phyloP scores from a whole-genome alignment of 805 yeast genomes.

The Wickerhamomyces bisporus region DNA sequence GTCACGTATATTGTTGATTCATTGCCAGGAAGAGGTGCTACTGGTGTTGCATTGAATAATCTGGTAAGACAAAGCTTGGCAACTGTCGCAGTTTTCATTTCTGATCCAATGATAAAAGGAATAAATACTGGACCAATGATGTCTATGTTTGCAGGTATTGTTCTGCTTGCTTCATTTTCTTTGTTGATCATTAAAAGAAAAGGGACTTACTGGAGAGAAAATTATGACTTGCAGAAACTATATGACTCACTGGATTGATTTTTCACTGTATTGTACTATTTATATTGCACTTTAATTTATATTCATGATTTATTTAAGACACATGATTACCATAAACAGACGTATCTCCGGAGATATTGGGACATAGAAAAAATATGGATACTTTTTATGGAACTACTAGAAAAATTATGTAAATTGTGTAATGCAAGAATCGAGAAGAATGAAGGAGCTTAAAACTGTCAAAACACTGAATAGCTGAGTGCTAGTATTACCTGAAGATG shows the following conservation, averaged over 20 bases:
- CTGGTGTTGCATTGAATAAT: slow-evolving; percentile 82
- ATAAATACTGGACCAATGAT: slow-evolving; percentile 69
- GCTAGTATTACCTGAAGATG: too few species aligned
- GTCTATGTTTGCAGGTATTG: slow-evolving; percentile 58
- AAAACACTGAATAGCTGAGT: too few species aligned
- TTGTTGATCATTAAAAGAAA: slow-evolving; percentile 44
- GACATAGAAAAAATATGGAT: too few species aligned
- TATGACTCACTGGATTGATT: slow-evolving; percentile 43
- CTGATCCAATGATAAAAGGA: slow-evolving; percentile 64
- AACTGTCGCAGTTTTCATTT: slow-evolving; percentile 68
- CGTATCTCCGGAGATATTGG: too few species aligned
- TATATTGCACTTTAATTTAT: too few species aligned
- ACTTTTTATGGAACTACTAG: too few species aligned
- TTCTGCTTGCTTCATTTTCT: slow-evolving; percentile 37
- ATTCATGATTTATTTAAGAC: too few species aligned
- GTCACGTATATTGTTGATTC: slow-evolving; percentile 79
- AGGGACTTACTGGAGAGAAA: slow-evolving; percentile 61
- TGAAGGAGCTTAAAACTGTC: too few species aligned
- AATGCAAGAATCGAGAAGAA: too few species aligned
- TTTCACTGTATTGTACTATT: too few species aligned
- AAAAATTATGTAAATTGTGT: too few species aligned
- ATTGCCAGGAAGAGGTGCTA: slow-evolving; percentile 82
- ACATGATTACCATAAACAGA: too few species aligned
- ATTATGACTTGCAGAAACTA: slow-evolving; percentile 50
- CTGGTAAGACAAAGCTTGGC: slow-evolving; percentile 69